phyloP scores from a whole-genome alignment of 2,329 filamentous ascomycete species.

The Madurella mycetomatis region DNA sequence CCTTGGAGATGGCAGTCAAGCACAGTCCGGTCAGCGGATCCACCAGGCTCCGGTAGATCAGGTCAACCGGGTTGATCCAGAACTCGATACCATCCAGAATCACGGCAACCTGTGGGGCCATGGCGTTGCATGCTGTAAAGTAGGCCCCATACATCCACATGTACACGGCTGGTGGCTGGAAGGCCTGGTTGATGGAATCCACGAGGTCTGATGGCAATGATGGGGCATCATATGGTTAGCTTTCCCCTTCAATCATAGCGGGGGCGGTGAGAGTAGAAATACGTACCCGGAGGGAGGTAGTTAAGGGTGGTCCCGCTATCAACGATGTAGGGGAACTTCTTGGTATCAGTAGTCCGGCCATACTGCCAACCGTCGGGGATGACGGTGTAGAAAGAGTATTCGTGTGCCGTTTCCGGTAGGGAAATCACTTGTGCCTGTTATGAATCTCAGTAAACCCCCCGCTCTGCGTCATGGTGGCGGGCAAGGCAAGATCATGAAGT shows the following conservation, averaged over 20 bases:
- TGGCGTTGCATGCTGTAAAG: slow-evolving; percentile 46
- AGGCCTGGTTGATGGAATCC: slow-evolving; percentile 43
- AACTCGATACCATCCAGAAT: slow-evolving; percentile 42
- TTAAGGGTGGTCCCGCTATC: slow-evolving; percentile 51
- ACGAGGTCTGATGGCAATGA: slow-evolving; percentile 27
- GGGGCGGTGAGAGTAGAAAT: background rate
- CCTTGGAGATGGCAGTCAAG: slow-evolving; percentile 43
- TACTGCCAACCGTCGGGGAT: slow-evolving; percentile 46
- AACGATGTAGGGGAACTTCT: slow-evolving; percentile 46
- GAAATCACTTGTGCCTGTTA: slow-evolving; percentile 41
- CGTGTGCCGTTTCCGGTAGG: slow-evolving; percentile 35
- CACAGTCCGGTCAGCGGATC: slow-evolving; percentile 46
- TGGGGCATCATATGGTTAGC: background rate
- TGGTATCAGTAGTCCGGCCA: slow-evolving; percentile 38
- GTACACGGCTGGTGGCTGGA: slow-evolving; percentile 44
- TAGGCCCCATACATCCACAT: slow-evolving; percentile 45
- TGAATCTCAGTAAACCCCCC: background rate
- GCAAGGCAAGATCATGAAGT: background rate
- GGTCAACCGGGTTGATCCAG: slow-evolving; percentile 44
- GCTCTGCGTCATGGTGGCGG: too few species aligned
- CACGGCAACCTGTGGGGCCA: slow-evolving; percentile 43
- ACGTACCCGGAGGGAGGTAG: slow-evolving; percentile 46
- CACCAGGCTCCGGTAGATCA: slow-evolving; percentile 41
- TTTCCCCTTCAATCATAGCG: background rate
- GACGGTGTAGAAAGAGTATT: slow-evolving; percentile 51